Evolutionary conservation across 2,329 filamentous ascomycete species (phyloP).

Genomic region (Tolypocladium guangdongense): DNA sequence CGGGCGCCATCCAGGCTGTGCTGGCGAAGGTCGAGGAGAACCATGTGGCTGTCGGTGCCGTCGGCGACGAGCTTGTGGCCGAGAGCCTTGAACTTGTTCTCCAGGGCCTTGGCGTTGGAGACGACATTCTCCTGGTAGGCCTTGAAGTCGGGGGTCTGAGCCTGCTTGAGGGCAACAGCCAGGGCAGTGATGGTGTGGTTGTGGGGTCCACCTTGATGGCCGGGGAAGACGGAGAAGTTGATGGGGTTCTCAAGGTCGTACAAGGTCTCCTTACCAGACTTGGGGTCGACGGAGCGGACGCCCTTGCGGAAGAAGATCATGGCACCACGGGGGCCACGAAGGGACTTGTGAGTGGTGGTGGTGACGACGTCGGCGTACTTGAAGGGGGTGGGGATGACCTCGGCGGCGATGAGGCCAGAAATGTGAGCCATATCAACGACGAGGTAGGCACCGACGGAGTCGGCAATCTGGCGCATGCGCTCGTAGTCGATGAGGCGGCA

Average conservation of each 20-base stretch:
- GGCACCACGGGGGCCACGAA: slow-evolving; percentile 90
- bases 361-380: slow-evolving; percentile 90
- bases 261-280: slow-evolving; percentile 78
- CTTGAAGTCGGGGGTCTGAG: slow-evolving; percentile 81
- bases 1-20: slow-evolving; percentile 83
- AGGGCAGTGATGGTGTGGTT: slow-evolving; percentile 99
- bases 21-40: slow-evolving; percentile 86
- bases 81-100: slow-evolving; percentile 71
- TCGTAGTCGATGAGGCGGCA: slow-evolving; percentile 95
- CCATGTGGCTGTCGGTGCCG: slow-evolving; percentile 96
- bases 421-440: slow-evolving; percentile 99
- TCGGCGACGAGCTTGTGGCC: slow-evolving; percentile 92
- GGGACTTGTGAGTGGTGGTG: slow-evolving; percentile 97
- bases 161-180: slow-evolving; percentile 90
- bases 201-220: slow-evolving; percentile 96
- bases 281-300: slow-evolving; percentile 77
- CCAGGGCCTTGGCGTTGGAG: slow-evolving; percentile 84
- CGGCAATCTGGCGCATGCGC: slow-evolving; percentile 91
- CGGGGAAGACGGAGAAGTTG: slow-evolving; percentile 98
- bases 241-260: slow-evolving; percentile 95
- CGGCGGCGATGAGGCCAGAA: slow-evolving; percentile 85
- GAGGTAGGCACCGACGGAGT: slow-evolving; percentile 87
- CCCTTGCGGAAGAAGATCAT: slow-evolving; percentile 99
- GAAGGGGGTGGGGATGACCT: slow-evolving; percentile 90
- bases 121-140: slow-evolving; percentile 89